Evolutionary conservation across 208 protist species (phyloP).

Genomic region (Wallacemonas sp.): DNA sequence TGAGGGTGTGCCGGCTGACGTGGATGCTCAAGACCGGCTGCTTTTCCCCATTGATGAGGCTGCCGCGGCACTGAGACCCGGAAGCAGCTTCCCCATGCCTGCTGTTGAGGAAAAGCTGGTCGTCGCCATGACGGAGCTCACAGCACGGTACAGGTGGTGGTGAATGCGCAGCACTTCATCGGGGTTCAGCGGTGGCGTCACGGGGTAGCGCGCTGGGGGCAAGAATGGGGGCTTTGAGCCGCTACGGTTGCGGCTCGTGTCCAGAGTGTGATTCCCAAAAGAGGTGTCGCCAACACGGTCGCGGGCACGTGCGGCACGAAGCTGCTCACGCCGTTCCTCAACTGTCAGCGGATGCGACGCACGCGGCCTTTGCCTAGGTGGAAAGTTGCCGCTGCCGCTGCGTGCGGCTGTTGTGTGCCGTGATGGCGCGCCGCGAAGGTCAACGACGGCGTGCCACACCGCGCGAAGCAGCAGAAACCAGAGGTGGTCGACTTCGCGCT

Average conservation of each 20-base stretch:
- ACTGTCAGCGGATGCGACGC: background rate
- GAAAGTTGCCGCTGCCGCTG: background rate
- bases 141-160: slow-evolving; percentile 21
- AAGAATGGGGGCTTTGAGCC: slow-evolving; percentile 12
- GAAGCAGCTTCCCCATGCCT: background rate
- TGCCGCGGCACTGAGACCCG: background rate
- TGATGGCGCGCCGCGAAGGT: background rate
- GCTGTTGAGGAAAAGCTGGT: background rate
- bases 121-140: slow-evolving; percentile 16
- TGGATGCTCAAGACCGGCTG: background rate
- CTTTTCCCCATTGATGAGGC: background rate
- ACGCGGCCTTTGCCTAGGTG: background rate
- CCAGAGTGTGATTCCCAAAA: background rate
- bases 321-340: slow-evolving; percentile 1
- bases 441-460: slow-evolving; percentile 57
- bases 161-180: slow-evolving; percentile 19
- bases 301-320: background rate
- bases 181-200: slow-evolving; percentile 16
- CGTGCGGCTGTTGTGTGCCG: background rate
- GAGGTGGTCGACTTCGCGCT: slow-evolving; percentile 35
- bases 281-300: background rate
- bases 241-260: background rate
- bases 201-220: slow-evolving; percentile 30
- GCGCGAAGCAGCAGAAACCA: slow-evolving; percentile 50
- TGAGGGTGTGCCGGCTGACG: background rate